A percentile compares a stretch with the other conserved stretches of the same genome.
Evolutionary conservation across 1,139 yeast genomes (phyloP).

Genomic region (Nematodospora anomalae): DNA sequence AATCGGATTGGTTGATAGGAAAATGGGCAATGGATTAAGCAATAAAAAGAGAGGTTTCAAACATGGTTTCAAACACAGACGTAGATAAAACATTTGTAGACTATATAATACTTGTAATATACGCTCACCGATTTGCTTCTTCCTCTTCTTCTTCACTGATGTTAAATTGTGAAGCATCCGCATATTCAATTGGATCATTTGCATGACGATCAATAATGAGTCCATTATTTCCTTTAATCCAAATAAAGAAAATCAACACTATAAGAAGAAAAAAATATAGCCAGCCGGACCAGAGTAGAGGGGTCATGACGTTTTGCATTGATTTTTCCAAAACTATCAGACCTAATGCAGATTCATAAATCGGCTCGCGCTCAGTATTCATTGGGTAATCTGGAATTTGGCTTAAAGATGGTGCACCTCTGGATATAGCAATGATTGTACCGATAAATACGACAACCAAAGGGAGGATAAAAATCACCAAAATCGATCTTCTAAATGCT

Average conservation of each 20-base stretch:
- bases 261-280: slow-evolving; percentile 21
- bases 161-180: slow-evolving; percentile 22
- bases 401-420: background rate
- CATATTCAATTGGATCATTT: slow-evolving; percentile 18
- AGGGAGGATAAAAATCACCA: slow-evolving; percentile 33
- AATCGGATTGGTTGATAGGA: slow-evolving; percentile 52
- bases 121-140: background rate
- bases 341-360: slow-evolving; percentile 9
- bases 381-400: slow-evolving; percentile 9
- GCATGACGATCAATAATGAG: slow-evolving; percentile 25
- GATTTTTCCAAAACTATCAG: slow-evolving; percentile 6
- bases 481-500: slow-evolving; percentile 32
- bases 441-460: slow-evolving; percentile 17
- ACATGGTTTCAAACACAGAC: slow-evolving; percentile 7
- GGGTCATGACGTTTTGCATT: slow-evolving; percentile 3
- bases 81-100: slow-evolving; percentile 1
- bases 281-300: slow-evolving; percentile 18
- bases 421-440: slow-evolving; percentile 5
- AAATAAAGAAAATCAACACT: slow-evolving; percentile 28
- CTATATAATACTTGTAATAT: slow-evolving; percentile 1
- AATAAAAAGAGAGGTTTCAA: slow-evolving; percentile 17
- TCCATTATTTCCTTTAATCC: slow-evolving; percentile 39
- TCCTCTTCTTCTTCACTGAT: slow-evolving; percentile 22
- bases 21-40: slow-evolving; percentile 25
- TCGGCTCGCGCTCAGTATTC: slow-evolving; percentile 4